phyloP scores from a whole-genome alignment of 352 stramenopile species.

The Pythium oligandrum region DNA sequence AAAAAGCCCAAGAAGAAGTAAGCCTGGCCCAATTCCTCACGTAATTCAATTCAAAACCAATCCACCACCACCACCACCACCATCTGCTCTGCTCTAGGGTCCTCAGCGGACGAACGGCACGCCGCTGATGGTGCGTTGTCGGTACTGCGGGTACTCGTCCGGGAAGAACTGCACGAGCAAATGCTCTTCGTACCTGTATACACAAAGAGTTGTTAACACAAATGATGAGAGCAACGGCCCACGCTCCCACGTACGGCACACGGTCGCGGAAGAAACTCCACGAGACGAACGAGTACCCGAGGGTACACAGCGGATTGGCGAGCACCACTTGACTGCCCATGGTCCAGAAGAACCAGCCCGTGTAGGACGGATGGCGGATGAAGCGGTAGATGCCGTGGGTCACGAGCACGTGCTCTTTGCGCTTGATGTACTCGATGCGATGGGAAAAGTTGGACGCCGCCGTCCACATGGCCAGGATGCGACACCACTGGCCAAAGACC shows the following conservation, averaged over 20 bases:
- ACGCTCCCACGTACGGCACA: constrained; percentile 74
- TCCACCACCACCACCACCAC: neutral
- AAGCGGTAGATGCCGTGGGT: constrained; percentile 91
- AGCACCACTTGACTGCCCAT: constrained; percentile 93
- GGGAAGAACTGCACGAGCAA: constrained; percentile 89
- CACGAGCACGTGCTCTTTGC: constrained; percentile 91
- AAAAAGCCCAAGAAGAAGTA: constrained; percentile 37
- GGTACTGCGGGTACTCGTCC: constrained; percentile 90
- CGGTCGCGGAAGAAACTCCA: constrained; percentile 95
- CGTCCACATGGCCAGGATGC: constrained; percentile 90
- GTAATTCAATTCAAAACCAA: too few species aligned
- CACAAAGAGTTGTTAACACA: constrained; percentile 7
- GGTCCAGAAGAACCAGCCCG: constrained; percentile 97
- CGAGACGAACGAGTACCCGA: constrained; percentile 85
- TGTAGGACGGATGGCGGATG: constrained; percentile 94
- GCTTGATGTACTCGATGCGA: constrained; percentile 92
- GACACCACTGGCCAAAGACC: constrained; percentile 81
- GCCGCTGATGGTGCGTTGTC: constrained; percentile 81
- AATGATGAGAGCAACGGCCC: neutral
- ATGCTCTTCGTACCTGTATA: constrained; percentile 87
- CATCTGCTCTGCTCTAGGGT: neutral
- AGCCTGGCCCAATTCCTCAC: too few species aligned
- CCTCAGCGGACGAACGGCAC: constrained; percentile 86
- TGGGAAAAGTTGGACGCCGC: constrained; percentile 95
- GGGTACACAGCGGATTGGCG: constrained; percentile 83